Percentiles rank a stretch among this genome's conserved stretches.
These are phyloP conservation scores for Yarrowia bubula DNA, from an alignment of 805 yeast genomes.

Conservation along the genomic window DNA sequence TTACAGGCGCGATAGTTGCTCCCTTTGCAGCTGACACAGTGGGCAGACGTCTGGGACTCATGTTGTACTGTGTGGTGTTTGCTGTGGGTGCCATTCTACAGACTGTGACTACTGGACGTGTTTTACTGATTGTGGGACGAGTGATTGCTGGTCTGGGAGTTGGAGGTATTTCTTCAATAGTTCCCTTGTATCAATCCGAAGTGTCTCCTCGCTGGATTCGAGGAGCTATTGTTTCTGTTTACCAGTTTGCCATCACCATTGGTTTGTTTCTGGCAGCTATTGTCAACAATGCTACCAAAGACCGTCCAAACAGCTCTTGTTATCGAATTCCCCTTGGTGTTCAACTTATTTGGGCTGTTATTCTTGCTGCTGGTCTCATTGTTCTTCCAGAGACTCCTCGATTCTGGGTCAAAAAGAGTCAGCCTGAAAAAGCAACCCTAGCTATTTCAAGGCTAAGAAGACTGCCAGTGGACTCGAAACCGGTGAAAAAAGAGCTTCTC, in stretches of 20 bases:
- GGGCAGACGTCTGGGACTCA: constrained; percentile 69
- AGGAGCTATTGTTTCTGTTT: constrained; percentile 73
- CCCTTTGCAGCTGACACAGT: constrained; percentile 66
- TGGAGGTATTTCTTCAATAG: constrained; percentile 71
- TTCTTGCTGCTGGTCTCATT: constrained; percentile 65
- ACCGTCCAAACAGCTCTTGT: constrained; percentile 32
- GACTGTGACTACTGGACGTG: constrained; percentile 53
- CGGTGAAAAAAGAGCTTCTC: constrained; percentile 44
- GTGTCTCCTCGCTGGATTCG: constrained; percentile 74
- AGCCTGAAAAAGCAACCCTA: constrained; percentile 59
- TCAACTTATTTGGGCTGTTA: constrained; percentile 80
- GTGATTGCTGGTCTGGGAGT: constrained; percentile 72
- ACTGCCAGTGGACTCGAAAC: constrained; percentile 51
- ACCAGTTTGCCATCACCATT: constrained; percentile 69
- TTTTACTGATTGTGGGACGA: constrained; percentile 67
- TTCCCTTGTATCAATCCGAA: constrained; percentile 74
- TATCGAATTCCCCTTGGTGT: constrained; percentile 44
- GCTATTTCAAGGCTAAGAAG: constrained; percentile 64
- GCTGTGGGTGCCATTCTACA: constrained; percentile 71
- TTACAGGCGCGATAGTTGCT: constrained; percentile 59
- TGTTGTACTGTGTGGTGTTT: constrained; percentile 59
- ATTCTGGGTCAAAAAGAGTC: constrained; percentile 68
- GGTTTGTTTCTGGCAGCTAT: constrained; percentile 56
- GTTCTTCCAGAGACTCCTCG: constrained; percentile 80
- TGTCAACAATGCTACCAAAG: constrained; percentile 32